These are phyloP conservation scores for Globisporangium orthogonon DNA, from an alignment of 352 stramenopile genomes.

Conservation along the genomic window DNA sequence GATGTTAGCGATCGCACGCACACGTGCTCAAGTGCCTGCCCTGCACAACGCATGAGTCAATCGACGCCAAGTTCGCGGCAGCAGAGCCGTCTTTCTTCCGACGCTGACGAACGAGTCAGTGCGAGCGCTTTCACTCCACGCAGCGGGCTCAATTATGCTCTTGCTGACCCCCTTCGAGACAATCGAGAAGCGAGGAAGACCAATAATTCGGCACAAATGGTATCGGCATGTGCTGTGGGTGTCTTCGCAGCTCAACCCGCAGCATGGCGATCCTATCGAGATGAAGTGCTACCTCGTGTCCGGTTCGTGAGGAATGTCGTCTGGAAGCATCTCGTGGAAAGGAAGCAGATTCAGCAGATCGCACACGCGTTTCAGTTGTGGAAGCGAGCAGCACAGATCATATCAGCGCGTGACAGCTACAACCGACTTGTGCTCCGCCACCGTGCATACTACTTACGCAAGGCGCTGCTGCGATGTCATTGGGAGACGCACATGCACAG, in stretches of 20 bases:
- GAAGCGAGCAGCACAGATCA: slow-evolving; percentile 1
- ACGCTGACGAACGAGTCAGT: too few species aligned
- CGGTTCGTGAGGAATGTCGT: not conserved
- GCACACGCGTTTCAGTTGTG: not conserved
- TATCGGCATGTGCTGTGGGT: too few species aligned
- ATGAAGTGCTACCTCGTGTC: not conserved
- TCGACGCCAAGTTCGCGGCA: not conserved
- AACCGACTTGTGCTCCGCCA: not conserved
- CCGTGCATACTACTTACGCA: slow-evolving; percentile 4
- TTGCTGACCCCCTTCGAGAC: not conserved
- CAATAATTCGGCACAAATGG: not conserved
- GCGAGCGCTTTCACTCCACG: not conserved
- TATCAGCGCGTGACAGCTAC: not conserved
- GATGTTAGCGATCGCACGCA: too few species aligned
- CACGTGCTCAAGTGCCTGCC: too few species aligned
- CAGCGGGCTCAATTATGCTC: not conserved
- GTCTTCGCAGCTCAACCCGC: not conserved
- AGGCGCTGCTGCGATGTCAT: slow-evolving; percentile 1
- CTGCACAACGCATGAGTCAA: not conserved
- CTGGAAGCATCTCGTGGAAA: slow-evolving; percentile 1
- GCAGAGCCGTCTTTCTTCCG: too few species aligned
- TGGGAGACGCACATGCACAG: slow-evolving; percentile 1
- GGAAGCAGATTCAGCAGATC: not conserved
- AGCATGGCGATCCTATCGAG: not conserved
- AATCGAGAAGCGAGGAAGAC: not conserved